phyloP scores from a whole-genome alignment of 1,139 yeast genomes.

The Yamadazyma friedrichii region DNA sequence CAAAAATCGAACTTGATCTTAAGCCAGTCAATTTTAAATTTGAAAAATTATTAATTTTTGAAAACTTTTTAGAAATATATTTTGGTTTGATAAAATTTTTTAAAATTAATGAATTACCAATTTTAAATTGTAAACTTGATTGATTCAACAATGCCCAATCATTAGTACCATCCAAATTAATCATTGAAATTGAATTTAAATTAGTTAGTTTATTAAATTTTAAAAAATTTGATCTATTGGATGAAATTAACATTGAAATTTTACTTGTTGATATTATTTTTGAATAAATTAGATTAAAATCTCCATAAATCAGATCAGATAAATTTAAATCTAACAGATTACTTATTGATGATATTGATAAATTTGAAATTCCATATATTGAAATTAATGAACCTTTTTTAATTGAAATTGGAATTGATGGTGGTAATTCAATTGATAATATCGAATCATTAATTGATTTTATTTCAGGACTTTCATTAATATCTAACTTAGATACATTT shows the following conservation, averaged over 20 bases:
- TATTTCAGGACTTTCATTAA: slow-evolving; percentile 26
- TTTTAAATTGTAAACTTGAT: slow-evolving; percentile 47
- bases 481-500: slow-evolving; percentile 16
- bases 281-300: slow-evolving; percentile 42
- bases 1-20: slow-evolving; percentile 1
- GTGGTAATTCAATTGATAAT: slow-evolving; percentile 48
- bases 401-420: slow-evolving; percentile 54
- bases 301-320: slow-evolving; percentile 41
- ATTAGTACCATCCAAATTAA: slow-evolving; percentile 52
- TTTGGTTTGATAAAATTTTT: slow-evolving; percentile 39
- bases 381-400: slow-evolving; percentile 50
- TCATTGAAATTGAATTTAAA: slow-evolving; percentile 18
- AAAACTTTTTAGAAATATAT: slow-evolving; percentile 33
- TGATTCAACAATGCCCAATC: slow-evolving; percentile 62
- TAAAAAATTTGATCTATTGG: slow-evolving; percentile 18
- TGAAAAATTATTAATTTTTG: slow-evolving; percentile 15
- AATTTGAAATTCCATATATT: slow-evolving; percentile 34
- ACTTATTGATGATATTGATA: slow-evolving; percentile 23
- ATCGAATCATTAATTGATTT: slow-evolving; percentile 44
- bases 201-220: slow-evolving; percentile 17
- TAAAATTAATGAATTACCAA: slow-evolving; percentile 50
- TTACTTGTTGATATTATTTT: slow-evolving; percentile 49
- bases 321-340: slow-evolving; percentile 36
- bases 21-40: slow-evolving; percentile 5
- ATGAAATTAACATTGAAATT: slow-evolving; percentile 38